phyloP scores from a whole-genome alignment of 768 basidiomycete species.

The Lyophyllum decastes region DNA sequence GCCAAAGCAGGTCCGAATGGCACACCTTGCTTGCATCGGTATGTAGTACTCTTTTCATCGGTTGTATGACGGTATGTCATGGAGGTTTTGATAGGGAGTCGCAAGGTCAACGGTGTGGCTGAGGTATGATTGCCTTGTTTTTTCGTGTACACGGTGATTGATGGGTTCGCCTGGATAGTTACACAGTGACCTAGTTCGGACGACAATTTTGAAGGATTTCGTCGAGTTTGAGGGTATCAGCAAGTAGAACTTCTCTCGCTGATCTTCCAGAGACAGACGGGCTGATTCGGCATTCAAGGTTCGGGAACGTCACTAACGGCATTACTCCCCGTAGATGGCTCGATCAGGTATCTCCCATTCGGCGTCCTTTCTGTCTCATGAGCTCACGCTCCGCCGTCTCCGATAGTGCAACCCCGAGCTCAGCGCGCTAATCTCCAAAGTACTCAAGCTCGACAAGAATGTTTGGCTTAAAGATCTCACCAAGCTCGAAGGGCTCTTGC shows the following conservation, averaged over 20 bases:
- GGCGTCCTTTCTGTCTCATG: background rate
- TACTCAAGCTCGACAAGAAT: constrained; percentile 71
- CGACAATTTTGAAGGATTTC: constrained; percentile 87
- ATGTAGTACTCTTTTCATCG: constrained; percentile 13
- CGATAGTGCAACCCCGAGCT: constrained; percentile 85
- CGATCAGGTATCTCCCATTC: constrained; percentile 53
- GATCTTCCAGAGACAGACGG: background rate
- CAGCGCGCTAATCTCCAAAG: constrained; percentile 80
- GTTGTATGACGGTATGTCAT: constrained; percentile 1
- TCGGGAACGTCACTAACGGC: constrained; percentile 92
- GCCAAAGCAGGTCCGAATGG: constrained; percentile 89
- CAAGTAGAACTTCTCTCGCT: constrained; percentile 51
- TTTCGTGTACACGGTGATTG: background rate
- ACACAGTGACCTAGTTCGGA: constrained; percentile 86
- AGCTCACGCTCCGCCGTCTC: background rate
- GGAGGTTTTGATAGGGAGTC: constrained; percentile 49
- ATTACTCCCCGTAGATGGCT: constrained; percentile 94
- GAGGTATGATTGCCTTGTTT: constrained; percentile 53
- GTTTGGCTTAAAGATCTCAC: constrained; percentile 86
- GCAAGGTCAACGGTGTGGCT: constrained; percentile 94
- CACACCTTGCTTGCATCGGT: constrained; percentile 87
- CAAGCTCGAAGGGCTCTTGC: constrained; percentile 76
- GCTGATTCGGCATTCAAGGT: constrained; percentile 38
- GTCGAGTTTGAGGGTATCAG: constrained; percentile 89
- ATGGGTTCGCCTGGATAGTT: constrained; percentile 34